phyloP scores from a whole-genome alignment of 208 protist genomes.

The Leishmania amazonensis region DNA sequence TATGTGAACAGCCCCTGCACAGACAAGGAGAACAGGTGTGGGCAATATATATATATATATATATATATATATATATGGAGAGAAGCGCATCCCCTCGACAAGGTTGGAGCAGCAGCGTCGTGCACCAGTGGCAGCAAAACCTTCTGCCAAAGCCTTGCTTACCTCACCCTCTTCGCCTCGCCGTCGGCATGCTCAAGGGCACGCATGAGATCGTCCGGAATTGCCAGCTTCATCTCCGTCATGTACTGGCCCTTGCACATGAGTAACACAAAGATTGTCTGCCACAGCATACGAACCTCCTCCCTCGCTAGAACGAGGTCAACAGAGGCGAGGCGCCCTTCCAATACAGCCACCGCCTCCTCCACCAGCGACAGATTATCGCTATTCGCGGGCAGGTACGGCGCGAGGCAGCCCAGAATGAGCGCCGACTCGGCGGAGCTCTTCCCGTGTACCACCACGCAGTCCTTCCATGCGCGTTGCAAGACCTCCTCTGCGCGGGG shows the following conservation, averaged over 20 bases:
- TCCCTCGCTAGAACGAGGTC: slow-evolving; percentile 69
- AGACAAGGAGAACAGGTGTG: too few species aligned
- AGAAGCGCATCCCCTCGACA: neutral
- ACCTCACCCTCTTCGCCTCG: slow-evolving; percentile 21
- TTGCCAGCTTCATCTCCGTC: slow-evolving; percentile 45
- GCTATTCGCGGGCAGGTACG: slow-evolving; percentile 52
- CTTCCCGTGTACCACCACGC: slow-evolving; percentile 46
- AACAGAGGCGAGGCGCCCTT: slow-evolving; percentile 47
- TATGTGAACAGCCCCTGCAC: neutral
- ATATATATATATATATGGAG: neutral
- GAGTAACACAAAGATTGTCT: slow-evolving; percentile 79
- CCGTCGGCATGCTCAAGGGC: slow-evolving; percentile 16
- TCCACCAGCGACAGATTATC: slow-evolving; percentile 34
- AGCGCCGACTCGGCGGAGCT: slow-evolving; percentile 65
- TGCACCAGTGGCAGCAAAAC: neutral
- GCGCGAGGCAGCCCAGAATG: slow-evolving; percentile 71
- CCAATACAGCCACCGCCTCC: slow-evolving; percentile 37
- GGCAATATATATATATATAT: neutral
- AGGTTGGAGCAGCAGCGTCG: neutral
- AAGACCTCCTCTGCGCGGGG: slow-evolving; percentile 52
- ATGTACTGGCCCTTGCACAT: slow-evolving; percentile 76
- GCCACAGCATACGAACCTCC: slow-evolving; percentile 75
- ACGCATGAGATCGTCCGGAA: slow-evolving; percentile 34
- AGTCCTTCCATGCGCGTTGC: slow-evolving; percentile 43
- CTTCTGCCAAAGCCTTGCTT: neutral